A percentile compares a stretch with the other conserved stretches of the same genome.
Conservation (phyloP, 2,329 filamentous ascomycete genomes). For the Xylaria sp. region DNA sequence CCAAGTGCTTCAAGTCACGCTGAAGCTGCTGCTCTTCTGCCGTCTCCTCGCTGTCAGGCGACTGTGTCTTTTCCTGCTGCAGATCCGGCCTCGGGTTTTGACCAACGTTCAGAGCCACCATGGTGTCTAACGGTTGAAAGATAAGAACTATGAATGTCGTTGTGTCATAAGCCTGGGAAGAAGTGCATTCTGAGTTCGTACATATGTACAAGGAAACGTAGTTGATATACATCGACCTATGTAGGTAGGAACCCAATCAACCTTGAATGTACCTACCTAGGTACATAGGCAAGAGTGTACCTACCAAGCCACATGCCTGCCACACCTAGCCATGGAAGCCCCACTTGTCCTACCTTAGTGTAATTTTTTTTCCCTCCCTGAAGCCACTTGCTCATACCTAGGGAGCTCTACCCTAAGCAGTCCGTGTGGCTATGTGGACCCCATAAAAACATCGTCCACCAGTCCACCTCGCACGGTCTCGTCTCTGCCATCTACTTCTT, state of each 20-base stretch:
- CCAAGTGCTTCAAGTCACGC: conserved; percentile 61
- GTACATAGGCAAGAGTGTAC: too few relatives aligned
- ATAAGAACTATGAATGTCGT: conserved; percentile 3
- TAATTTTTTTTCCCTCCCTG: not conserved
- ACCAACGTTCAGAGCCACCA: conserved; percentile 35
- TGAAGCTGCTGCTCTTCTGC: conserved; percentile 63
- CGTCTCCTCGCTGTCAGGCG: conserved; percentile 46
- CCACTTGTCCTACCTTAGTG: not conserved
- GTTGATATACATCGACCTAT: too few relatives aligned
- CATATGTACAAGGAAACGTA: not conserved
- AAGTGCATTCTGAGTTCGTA: not conserved
- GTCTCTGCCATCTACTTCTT: conserved; percentile 22
- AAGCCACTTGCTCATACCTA: not conserved
- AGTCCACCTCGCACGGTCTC: conserved; percentile 36
- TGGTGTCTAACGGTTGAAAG: not conserved
- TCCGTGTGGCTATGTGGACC: conserved; percentile 39
- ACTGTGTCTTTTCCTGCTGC: conserved; percentile 20
- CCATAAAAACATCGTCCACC: conserved; percentile 22
- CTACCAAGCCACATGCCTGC: not conserved
- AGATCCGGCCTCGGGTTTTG: conserved; percentile 28
- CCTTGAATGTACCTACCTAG: not conserved
- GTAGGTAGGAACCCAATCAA: too few relatives aligned
- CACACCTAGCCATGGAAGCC: not conserved
- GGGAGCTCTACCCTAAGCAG: not conserved
- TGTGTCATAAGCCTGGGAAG: not conserved